Percentiles rank a stretch among this genome's conserved stretches.
Evolutionary conservation across 208 protist species (phyloP).

Genomic region (Paratrypanosoma confusum): DNA sequence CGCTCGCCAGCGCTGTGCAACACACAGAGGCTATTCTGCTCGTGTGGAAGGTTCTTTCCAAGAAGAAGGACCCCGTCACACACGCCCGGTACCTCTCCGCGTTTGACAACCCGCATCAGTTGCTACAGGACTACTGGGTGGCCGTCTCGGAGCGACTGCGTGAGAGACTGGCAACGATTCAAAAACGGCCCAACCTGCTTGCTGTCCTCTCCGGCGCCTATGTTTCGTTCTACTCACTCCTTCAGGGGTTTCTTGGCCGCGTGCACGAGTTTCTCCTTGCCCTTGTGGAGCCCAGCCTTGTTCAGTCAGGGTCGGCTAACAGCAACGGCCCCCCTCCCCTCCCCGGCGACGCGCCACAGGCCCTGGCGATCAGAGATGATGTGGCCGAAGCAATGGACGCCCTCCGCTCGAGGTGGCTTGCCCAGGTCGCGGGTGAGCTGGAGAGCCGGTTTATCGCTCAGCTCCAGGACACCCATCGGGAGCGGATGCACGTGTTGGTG

Average conservation of each 20-base stretch:
- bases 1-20: conserved; percentile 34
- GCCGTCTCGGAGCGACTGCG: conserved; percentile 42
- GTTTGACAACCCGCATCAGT: conserved; percentile 39
- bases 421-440: conserved; percentile 31
- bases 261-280: background rate
- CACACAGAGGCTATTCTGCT: conserved; percentile 49
- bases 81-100: conserved; percentile 22
- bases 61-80: conserved; percentile 26
- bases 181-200: conserved; percentile 36
- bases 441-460: conserved; percentile 37
- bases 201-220: conserved; percentile 27
- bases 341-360: background rate
- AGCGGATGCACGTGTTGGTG: conserved; percentile 32
- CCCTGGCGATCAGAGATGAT: background rate
- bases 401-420: conserved; percentile 30
- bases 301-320: background rate
- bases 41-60: conserved; percentile 55
- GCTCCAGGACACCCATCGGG: conserved; percentile 54
- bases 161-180: conserved; percentile 37
- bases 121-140: conserved; percentile 62
- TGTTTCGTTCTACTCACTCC: conserved; percentile 34
- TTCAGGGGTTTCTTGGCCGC: conserved; percentile 35
- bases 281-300: background rate
- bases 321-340: background rate
- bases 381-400: conserved; percentile 7